Base-by-base conservation (phyloP, 106 monocot genomes). In the Dendrobium chrysotoxum region DNA sequence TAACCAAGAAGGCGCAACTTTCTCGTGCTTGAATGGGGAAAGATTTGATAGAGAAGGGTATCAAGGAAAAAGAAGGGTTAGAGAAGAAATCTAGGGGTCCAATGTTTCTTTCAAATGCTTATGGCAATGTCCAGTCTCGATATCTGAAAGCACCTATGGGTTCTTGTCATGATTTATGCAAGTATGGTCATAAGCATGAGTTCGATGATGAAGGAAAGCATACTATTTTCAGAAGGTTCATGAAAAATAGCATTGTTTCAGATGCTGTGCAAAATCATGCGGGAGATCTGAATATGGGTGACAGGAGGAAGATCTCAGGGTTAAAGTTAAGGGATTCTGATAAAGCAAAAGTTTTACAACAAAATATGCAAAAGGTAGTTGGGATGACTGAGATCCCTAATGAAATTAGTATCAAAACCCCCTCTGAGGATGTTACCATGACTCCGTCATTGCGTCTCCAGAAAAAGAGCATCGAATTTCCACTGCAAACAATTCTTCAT, bases 131-230 rank as follows among this genome's bases (percentile, higher is more conserved):
- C 47, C 46, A 80, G 18, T 81, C 92, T 64, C 86, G 82, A 45
- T 90, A 90, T 76, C 86, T 93, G 39, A 82, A 85, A 79, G 78
- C 88, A 58, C 81, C 83, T 61, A 83, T 58, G 68, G 76, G 84
- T n/a, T 90, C 92, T 3, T 93, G 92, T 74, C 92, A 93, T 78
- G 86, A 93, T 77, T 83, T 88, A 39, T 93, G 92, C 65, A 93
- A 93, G 73, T 85, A 86, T 78, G 92, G 92, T 70, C 79, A 75
- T 31, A 86, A 77, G 75, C 66, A 86, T 67, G 81, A 53, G 7
- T 70, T 77, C 75, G 88, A 85, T 70, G 79, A 40, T 10, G 80
- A 86, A 39, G 73, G 10, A 53, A 81, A 80, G 55, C 17, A 68
- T 75, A 46, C 39, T 11, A 45, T 41, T 81, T 78, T 57, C 15